These are phyloP conservation scores for Scedosporium boydii DNA, from an alignment of 2,329 filamentous ascomycete species.

Conservation along the genomic window DNA sequence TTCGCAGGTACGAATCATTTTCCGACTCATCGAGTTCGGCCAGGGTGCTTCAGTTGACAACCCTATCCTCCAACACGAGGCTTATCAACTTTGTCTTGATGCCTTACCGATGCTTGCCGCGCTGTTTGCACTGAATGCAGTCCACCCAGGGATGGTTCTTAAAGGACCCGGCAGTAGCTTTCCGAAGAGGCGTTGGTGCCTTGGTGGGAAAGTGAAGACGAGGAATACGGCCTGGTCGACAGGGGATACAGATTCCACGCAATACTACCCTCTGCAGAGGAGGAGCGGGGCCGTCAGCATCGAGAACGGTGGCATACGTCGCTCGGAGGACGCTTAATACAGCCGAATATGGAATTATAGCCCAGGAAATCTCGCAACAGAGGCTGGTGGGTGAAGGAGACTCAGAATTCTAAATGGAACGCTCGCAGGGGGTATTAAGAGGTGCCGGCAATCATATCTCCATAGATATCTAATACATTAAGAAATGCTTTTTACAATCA, in stretches of 20 bases:
- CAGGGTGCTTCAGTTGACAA: slow-evolving; percentile 21
- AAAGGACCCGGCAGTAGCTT: slow-evolving; percentile 9
- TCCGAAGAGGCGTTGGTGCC: slow-evolving; percentile 7
- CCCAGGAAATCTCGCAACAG: too few relatives aligned
- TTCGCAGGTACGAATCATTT: slow-evolving; percentile 33
- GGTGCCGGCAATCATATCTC: too few relatives aligned
- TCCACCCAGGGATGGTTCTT: slow-evolving; percentile 21
- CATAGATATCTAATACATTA: too few relatives aligned
- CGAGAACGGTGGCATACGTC: neutral
- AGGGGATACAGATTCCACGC: neutral
- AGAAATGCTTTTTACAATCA: too few relatives aligned
- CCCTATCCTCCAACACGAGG: slow-evolving; percentile 21
- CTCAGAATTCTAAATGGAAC: too few relatives aligned
- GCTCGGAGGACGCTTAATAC: too few relatives aligned
- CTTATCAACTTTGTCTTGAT: slow-evolving; percentile 35
- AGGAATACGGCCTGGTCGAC: neutral
- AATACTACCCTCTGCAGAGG: neutral
- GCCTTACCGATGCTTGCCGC: slow-evolving; percentile 30
- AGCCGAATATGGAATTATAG: too few relatives aligned
- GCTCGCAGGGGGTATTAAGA: too few relatives aligned
- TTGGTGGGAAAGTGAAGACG: neutral
- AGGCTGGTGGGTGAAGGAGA: too few relatives aligned
- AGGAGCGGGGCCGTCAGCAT: neutral
- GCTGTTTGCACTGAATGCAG: slow-evolving; percentile 25
- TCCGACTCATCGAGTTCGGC: slow-evolving; percentile 40